These are phyloP conservation scores for Neckera pumila DNA, from an alignment of 225 moss, liverwort and hornwort species.

Conservation along the genomic window DNA sequence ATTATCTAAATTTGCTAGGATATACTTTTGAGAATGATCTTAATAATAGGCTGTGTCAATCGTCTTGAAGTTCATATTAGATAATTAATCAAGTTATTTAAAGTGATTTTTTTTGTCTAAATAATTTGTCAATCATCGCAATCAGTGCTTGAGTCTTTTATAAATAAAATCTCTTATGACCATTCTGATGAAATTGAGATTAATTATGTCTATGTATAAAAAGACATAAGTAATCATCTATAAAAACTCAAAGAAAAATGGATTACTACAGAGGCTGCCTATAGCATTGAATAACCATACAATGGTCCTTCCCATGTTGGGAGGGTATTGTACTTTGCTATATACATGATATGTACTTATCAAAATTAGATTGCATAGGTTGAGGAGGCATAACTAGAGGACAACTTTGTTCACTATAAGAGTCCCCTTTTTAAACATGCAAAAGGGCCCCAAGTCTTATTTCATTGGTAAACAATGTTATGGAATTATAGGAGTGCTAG, in stretches of 20 bases:
- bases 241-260: background rate
- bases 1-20: too few species aligned
- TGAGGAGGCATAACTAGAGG: background rate
- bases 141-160: background rate
- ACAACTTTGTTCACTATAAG: background rate
- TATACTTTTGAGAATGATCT: too few species aligned
- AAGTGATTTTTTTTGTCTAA: background rate
- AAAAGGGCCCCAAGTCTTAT: background rate
- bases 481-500: fast-evolving
- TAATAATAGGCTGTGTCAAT: too few species aligned
- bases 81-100: too few species aligned
- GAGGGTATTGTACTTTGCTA: background rate
- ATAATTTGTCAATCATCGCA: background rate
- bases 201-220: fast-evolving
- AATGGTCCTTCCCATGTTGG: fast-evolving
- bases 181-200: fast-evolving
- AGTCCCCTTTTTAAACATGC: background rate
- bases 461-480: background rate
- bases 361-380: fast-evolving
- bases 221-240: background rate
- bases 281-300: background rate
- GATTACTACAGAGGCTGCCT: fast-evolving
- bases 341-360: fast-evolving
- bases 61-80: background rate
- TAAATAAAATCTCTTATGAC: too few species aligned